phyloP scores from a whole-genome alignment of 2,329 filamentous ascomycete species.

The Colletotrichum sp. region DNA sequence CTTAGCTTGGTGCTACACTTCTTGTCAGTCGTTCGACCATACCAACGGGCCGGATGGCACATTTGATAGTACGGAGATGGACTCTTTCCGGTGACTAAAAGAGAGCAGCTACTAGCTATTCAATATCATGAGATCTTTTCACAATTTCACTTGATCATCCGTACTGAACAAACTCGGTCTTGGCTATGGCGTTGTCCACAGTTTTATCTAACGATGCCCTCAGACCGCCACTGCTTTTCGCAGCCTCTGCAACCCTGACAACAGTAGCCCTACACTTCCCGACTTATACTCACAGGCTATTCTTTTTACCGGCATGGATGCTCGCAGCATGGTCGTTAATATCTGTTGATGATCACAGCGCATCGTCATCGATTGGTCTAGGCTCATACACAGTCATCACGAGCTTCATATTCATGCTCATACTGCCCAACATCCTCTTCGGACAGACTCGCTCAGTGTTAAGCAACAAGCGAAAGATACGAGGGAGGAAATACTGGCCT shows the following conservation, averaged over 20 bases:
- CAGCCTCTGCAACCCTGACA: not conserved
- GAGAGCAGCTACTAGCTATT: not conserved
- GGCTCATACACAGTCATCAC: not conserved
- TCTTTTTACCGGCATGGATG: not conserved
- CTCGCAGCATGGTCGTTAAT: not conserved
- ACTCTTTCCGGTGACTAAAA: not conserved
- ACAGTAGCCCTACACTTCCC: not conserved
- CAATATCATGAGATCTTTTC: rapidly evolving
- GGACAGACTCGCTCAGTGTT: not conserved
- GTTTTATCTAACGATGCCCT: not conserved
- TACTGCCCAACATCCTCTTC: not conserved
- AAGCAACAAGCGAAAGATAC: not conserved
- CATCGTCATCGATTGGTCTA: not conserved
- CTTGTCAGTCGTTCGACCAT: not conserved
- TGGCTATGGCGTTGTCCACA: not conserved
- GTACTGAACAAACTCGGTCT: not conserved
- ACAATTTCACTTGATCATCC: not conserved
- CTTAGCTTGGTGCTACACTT: not conserved
- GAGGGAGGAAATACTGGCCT: not conserved
- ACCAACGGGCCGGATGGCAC: not conserved
- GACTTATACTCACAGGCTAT: not conserved
- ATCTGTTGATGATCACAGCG: not conserved
- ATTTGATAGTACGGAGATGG: not conserved
- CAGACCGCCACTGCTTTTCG: not conserved
- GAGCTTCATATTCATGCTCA: not conserved